Conservation (phyloP, 2,329 filamentous ascomycete genomes). For the Chaetomiaceae sp. region DNA sequence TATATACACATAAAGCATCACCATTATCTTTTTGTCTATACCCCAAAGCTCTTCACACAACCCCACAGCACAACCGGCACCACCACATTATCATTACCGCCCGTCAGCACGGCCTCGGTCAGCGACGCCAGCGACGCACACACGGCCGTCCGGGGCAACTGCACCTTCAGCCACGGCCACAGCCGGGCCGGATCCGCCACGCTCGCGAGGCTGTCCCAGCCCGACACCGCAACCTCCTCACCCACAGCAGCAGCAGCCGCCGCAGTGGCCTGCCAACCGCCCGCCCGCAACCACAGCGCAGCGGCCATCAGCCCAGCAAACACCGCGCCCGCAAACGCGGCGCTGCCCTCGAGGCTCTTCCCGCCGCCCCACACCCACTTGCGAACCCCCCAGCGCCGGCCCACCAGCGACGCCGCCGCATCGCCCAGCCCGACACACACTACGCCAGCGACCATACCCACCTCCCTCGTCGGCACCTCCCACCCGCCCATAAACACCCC, state of each 20-base stretch:
- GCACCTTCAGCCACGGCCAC: constrained; percentile 8
- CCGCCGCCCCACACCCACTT: constrained; percentile 98
- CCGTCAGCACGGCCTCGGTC: constrained; percentile 90
- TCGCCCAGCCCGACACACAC: constrained; percentile 94
- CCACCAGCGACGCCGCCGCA: constrained; percentile 84
- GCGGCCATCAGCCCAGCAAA: constrained; percentile 64
- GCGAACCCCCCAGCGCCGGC: constrained; percentile 72
- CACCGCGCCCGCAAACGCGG: constrained; percentile 78
- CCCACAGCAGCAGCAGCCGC: background rate
- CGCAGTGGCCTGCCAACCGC: constrained; percentile 57
- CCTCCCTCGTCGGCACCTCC: constrained; percentile 67
- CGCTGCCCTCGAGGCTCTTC: constrained; percentile 83
- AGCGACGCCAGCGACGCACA: constrained; percentile 79
- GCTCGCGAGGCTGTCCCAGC: constrained; percentile 13
- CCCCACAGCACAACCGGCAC: constrained; percentile 92
- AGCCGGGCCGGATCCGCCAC: constrained; percentile 1
- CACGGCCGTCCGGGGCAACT: constrained; percentile 56
- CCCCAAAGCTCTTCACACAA: constrained; percentile 70
- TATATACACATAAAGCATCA: background rate
- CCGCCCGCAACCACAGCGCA: constrained; percentile 67
- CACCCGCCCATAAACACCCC: too few relatives aligned
- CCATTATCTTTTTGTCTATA: constrained; percentile 10
- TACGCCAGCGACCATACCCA: constrained; percentile 87
- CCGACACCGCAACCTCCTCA: background rate
- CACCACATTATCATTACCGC: constrained; percentile 97